A percentile compares a stretch with the other conserved stretches of the same genome.
phyloP scores from a whole-genome alignment of 345 rosid species.

The Noccaea caerulescens region DNA sequence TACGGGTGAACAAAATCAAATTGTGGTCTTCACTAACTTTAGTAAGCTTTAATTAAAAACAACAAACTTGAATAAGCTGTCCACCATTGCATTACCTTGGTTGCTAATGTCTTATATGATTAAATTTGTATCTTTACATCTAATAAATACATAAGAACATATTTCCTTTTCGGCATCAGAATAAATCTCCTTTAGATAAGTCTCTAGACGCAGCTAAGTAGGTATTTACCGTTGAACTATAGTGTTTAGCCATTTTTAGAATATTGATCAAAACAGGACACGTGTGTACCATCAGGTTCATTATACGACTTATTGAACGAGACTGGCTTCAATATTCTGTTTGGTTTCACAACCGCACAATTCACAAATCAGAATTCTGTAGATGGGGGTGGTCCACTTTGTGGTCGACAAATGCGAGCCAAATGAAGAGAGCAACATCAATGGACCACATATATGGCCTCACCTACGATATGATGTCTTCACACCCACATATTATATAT shows the following conservation, averaged over 20 bases:
- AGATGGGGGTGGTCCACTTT: slow-evolving; percentile 32
- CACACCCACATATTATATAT: slow-evolving; percentile 35
- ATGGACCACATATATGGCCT: slow-evolving; percentile 40
- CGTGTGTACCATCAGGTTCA: slow-evolving; percentile 8
- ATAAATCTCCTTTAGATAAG: background rate
- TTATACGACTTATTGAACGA: slow-evolving; percentile 15
- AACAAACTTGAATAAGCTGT: background rate
- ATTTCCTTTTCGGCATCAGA: background rate
- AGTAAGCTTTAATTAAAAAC: background rate
- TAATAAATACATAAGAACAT: no score
- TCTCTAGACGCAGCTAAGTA: background rate
- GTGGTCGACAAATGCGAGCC: slow-evolving; percentile 35
- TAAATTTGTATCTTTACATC: no score
- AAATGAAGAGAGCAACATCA: slow-evolving; percentile 15
- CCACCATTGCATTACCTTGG: background rate
- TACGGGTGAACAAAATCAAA: background rate
- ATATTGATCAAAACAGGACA: slow-evolving; percentile 18
- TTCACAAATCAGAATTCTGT: slow-evolving; percentile 18
- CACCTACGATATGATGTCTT: slow-evolving; percentile 23
- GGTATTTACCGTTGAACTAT: background rate
- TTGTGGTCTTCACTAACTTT: background rate
- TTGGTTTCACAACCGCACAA: slow-evolving; percentile 37
- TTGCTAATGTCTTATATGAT: background rate
- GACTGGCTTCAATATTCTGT: slow-evolving; percentile 30
- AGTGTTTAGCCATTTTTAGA: slow-evolving; percentile 15